A percentile compares a stretch with the other conserved stretches of the same genome.
Evolutionary conservation across 192 early-diverging fungal genomes (phyloP).

Genomic region (Backusella macrospora): DNA sequence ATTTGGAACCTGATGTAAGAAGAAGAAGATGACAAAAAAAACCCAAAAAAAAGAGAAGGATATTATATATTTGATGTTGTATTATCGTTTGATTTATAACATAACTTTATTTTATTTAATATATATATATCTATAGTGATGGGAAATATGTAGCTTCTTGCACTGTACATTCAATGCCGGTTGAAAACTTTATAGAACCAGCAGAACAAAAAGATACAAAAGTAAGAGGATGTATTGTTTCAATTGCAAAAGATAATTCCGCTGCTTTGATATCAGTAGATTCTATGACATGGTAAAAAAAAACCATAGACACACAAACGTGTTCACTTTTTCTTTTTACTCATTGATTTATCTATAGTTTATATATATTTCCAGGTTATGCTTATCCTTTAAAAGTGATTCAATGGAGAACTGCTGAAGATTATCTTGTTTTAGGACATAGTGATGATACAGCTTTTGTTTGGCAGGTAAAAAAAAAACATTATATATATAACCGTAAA

Average conservation of each 20-base stretch:
- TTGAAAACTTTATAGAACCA: conserved; percentile 54
- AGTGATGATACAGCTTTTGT: conserved; percentile 66
- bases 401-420: conserved; percentile 70
- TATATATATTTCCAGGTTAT: conserved; percentile 69
- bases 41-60: not conserved
- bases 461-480: conserved; percentile 71
- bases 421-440: conserved; percentile 66
- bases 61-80: not conserved
- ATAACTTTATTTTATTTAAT: not conserved
- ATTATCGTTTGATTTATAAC: not conserved
- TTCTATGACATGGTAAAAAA: conserved; percentile 64
- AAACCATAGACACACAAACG: not conserved
- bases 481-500: too few relatives aligned
- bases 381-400: conserved; percentile 52
- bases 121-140: conserved; percentile 35
- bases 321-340: not conserved
- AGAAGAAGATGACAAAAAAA: too few relatives aligned
- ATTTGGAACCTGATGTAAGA: conserved; percentile 79
- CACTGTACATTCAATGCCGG: conserved; percentile 52
- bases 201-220: conserved; percentile 51
- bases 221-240: conserved; percentile 56
- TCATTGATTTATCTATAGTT: conserved; percentile 15
- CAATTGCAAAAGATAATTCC: conserved; percentile 70
- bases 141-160: conserved; percentile 62
- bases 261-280: conserved; percentile 74